Percentiles rank a stretch among this genome's conserved stretches.
phyloP scores from a whole-genome alignment of 2,329 filamentous ascomycete species.

The Fusarium tuaranense region DNA sequence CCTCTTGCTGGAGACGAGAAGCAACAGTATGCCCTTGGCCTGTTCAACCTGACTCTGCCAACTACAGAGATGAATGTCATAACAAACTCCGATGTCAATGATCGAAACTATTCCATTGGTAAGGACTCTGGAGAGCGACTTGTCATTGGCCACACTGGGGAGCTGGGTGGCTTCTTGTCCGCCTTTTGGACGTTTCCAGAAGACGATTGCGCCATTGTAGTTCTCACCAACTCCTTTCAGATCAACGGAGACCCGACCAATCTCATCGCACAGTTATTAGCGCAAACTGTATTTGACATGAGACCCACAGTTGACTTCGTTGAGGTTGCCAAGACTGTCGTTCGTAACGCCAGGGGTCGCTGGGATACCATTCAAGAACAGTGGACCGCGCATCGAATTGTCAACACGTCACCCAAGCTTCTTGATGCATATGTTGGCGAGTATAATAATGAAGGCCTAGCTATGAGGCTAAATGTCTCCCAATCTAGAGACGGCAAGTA shows the following conservation, averaged over 20 bases:
- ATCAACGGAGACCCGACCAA: slow-evolving; percentile 7
- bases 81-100: neutral
- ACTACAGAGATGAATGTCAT: slow-evolving; percentile 6
- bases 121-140: neutral
- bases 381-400: neutral
- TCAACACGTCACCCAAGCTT: neutral
- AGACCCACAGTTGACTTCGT: neutral
- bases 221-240: slow-evolving; percentile 8
- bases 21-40: neutral
- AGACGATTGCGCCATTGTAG: slow-evolving; percentile 1
- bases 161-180: neutral
- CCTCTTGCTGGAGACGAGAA: neutral
- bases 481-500: neutral
- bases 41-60: neutral
- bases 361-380: neutral
- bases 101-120: neutral
- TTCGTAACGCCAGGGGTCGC: neutral
- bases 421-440: neutral
- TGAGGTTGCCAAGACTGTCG: neutral
- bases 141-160: slow-evolving; percentile 4
- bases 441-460: neutral
- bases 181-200: slow-evolving; percentile 11
- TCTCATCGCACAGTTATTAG: neutral
- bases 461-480: neutral
- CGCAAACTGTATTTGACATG: slow-evolving; percentile 1